Conservation (phyloP, 2,329 filamentous ascomycete species). For the Emmonsia crescens region DNA sequence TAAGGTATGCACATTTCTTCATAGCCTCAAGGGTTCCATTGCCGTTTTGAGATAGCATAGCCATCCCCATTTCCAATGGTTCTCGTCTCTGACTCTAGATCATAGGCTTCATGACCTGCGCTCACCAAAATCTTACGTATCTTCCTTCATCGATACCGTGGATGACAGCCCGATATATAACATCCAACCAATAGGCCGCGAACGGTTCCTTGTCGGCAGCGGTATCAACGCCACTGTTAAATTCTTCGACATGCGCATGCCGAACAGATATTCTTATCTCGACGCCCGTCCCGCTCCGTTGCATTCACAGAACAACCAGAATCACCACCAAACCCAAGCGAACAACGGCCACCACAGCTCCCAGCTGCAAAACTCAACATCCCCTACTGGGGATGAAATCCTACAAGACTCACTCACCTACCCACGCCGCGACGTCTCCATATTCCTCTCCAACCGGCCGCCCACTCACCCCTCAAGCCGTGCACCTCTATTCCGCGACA, state of each 20-base stretch:
- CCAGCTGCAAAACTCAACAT: slow-evolving; percentile 6
- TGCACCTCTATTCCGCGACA: slow-evolving; percentile 10
- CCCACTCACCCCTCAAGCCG: slow-evolving; percentile 9
- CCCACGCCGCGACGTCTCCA: slow-evolving; percentile 29
- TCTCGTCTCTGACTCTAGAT: not conserved
- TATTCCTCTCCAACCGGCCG: slow-evolving; percentile 30
- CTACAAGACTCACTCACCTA: not conserved
- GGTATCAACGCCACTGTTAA: slow-evolving; percentile 49
- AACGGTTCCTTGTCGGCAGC: slow-evolving; percentile 47
- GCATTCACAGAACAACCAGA: slow-evolving; percentile 1
- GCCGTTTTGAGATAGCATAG: not conserved
- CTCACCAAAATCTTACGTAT: slow-evolving; percentile 37
- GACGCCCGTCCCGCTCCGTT: slow-evolving; percentile 14
- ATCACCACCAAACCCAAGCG: not conserved
- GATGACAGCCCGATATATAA: slow-evolving; percentile 51
- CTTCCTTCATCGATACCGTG: slow-evolving; percentile 44
- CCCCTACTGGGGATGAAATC: not conserved
- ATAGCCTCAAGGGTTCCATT: not conserved
- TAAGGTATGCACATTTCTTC: slow-evolving; percentile 23
- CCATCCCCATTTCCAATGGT: not conserved
- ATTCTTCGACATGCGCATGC: slow-evolving; percentile 48
- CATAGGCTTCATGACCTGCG: slow-evolving; percentile 50
- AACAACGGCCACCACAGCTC: not conserved
- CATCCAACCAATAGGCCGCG: slow-evolving; percentile 45
- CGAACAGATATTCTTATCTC: slow-evolving; percentile 25